Evolutionary conservation across 208 protist species (phyloP).

Genomic region (Leishmania guyanensis): DNA sequence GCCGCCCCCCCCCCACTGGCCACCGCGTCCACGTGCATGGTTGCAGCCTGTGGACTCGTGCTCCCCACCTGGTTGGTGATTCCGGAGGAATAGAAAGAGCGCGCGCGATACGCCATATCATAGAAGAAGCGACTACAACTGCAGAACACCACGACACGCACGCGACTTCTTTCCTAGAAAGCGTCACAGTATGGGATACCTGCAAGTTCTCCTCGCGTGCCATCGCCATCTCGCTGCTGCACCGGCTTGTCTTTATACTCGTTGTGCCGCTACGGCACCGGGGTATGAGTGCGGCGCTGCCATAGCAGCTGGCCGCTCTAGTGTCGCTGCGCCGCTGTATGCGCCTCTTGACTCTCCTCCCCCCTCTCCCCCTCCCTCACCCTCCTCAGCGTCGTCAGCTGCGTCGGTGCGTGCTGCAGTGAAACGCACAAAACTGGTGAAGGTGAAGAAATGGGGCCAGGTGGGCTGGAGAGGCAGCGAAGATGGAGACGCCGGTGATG

Average conservation of each 20-base stretch:
- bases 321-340: neutral
- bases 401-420: neutral
- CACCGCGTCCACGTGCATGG: neutral
- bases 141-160: neutral
- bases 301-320: neutral
- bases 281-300: neutral
- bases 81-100: neutral
- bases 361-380: neutral
- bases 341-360: neutral
- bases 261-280: neutral
- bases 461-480: neutral
- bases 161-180: neutral
- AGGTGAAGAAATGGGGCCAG: neutral
- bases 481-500: neutral
- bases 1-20: neutral
- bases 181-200: conserved; percentile 10
- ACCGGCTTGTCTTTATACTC: neutral
- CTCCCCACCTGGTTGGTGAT: neutral
- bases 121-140: too few relatives aligned
- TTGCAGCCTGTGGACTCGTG: neutral
- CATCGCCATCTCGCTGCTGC: conserved; percentile 13
- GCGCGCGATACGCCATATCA: neutral
- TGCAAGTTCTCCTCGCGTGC: conserved; percentile 23
- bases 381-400: neutral
- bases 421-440: neutral